Evolutionary conservation across 805 yeast species (phyloP).

Genomic region (Nakazawaea laoshanensis): DNA sequence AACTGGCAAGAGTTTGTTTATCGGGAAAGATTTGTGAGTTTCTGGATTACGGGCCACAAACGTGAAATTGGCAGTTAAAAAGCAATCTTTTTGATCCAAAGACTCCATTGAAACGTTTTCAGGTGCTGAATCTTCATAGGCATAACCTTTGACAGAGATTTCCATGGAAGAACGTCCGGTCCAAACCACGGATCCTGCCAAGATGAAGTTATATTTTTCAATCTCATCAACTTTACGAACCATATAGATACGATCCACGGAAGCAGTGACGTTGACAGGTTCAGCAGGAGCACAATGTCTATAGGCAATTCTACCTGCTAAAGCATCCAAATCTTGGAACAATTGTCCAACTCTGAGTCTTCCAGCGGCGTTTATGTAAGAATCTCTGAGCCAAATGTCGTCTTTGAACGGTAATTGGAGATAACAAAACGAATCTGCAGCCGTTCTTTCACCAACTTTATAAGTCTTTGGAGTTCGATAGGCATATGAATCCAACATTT

Average conservation of each 20-base stretch:
- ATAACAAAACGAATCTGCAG: constrained; percentile 69
- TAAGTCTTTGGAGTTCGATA: constrained; percentile 68
- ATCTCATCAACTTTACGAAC: constrained; percentile 78
- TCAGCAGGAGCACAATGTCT: constrained; percentile 92
- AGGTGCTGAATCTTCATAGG: constrained; percentile 52
- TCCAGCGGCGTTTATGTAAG: constrained; percentile 87
- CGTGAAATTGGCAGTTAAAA: constrained; percentile 85
- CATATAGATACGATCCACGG: constrained; percentile 87
- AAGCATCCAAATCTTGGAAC: constrained; percentile 88
- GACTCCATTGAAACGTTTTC: constrained; percentile 43
- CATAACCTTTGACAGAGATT: constrained; percentile 82
- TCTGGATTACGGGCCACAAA: constrained; percentile 93
- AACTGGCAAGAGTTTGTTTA: constrained; percentile 71
- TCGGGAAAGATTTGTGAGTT: constrained; percentile 84
- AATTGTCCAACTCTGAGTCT: constrained; percentile 86
- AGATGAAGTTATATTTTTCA: constrained; percentile 61
- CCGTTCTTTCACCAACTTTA: constrained; percentile 61
- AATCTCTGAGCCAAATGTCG: constrained; percentile 74
- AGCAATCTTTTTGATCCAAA: constrained; percentile 59
- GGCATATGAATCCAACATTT: constrained; percentile 58
- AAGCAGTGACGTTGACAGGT: constrained; percentile 93
- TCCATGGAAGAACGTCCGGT: constrained; percentile 96
- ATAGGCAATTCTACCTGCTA: constrained; percentile 91
- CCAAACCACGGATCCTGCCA: constrained; percentile 91
- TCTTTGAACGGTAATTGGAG: constrained; percentile 74